phyloP scores from a whole-genome alignment of 148 eudicot genomes.

The Nyssa sinensis region DNA sequence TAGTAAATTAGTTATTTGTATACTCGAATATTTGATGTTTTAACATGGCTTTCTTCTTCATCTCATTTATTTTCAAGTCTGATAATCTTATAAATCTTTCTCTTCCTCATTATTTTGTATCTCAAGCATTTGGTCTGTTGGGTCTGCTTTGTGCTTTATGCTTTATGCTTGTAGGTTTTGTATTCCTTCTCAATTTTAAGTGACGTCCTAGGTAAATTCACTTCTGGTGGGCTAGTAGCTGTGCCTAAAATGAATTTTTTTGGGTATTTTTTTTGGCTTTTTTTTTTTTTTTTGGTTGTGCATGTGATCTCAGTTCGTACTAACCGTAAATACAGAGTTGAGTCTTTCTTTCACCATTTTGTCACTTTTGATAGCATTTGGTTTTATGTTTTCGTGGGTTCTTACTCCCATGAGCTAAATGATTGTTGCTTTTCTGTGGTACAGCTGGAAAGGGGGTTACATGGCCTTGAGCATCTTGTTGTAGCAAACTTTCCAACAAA shows the following conservation, averaged over 20 bases:
- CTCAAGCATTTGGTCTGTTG: slow-evolving; percentile 1
- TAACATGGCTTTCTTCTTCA: neutral
- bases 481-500: slow-evolving; percentile 74
- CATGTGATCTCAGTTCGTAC: neutral
- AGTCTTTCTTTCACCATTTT: neutral
- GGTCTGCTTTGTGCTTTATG: neutral
- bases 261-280: neutral
- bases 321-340: neutral
- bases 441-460: slow-evolving; percentile 82
- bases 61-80: neutral
- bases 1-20: neutral
- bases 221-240: neutral
- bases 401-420: neutral
- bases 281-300: neutral
- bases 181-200: neutral
- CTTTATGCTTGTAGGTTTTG: neutral
- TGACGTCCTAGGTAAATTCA: neutral
- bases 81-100: neutral
- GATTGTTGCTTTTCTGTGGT: slow-evolving; percentile 16
- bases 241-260: neutral
- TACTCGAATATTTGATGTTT: neutral
- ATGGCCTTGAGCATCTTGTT: slow-evolving; percentile 67
- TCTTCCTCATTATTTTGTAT: neutral
- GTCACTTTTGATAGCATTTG: neutral
- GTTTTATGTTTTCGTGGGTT: neutral